These are phyloP conservation scores for Leucoagaricus sp. DNA, from an alignment of 1,284 basidiomycete species.

Conservation along the genomic window DNA sequence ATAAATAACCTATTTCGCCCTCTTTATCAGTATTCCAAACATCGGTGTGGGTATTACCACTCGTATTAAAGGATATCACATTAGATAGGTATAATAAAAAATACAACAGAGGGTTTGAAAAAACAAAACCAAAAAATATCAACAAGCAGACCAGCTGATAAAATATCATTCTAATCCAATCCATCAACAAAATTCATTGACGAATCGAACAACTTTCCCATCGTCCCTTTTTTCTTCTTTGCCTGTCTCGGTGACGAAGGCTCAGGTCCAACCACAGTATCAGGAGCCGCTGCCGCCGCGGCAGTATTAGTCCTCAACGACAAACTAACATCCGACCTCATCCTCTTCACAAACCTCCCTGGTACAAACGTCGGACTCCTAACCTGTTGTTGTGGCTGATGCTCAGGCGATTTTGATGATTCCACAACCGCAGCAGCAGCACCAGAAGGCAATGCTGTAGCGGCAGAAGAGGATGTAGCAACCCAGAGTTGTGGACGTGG, in stretches of 20 bases:
- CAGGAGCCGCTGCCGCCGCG: too few relatives aligned
- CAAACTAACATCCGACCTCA: slow-evolving; percentile 13
- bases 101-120: background rate
- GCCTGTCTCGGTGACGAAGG: slow-evolving; percentile 1
- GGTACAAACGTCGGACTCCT: slow-evolving; percentile 8
- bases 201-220: slow-evolving; percentile 8
- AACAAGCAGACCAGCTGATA: too few relatives aligned
- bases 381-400: too few relatives aligned
- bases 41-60: too few relatives aligned
- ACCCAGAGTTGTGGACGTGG: slow-evolving; percentile 11
- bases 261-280: too few relatives aligned
- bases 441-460: background rate
- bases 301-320: background rate
- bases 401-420: background rate
- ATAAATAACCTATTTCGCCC: background rate
- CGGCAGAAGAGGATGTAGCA: background rate
- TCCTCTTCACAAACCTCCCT: slow-evolving; percentile 4
- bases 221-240: slow-evolving; percentile 5
- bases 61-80: too few relatives aligned
- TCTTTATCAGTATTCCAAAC: background rate
- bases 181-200: slow-evolving; percentile 10
- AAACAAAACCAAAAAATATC: background rate
- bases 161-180: too few relatives aligned
- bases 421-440: background rate
- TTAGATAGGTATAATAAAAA: background rate